Base-by-base conservation (phyloP, 2,329 filamentous ascomycete species). In the Ceratocystis diversiconidia region DNA sequence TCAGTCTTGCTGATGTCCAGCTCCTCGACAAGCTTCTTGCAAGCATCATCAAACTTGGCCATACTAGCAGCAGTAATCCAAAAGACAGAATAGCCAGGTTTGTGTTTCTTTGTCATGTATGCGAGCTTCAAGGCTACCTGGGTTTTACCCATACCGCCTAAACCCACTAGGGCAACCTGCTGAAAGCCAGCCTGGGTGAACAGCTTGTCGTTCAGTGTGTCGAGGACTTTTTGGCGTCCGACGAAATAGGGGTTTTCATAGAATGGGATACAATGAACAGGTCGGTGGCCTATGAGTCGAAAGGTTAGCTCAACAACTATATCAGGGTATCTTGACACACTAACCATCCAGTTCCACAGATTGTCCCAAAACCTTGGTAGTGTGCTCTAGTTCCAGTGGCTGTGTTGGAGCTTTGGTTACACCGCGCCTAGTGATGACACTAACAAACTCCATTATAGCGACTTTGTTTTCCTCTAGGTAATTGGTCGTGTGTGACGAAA, bases 401-500 rank as follows among this genome's bases (percentile, higher is more conserved):
- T 41, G 36, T 41, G 36, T 3, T 15, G 36, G 10, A 10, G 4
- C 10, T 41, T 41, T 41, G 10, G 36, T 41, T 41, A 15, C 46
- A 12, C n/a, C 15, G 22, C 22, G 17, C 1, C 46, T 28, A 12
- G 12, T 55, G 8, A 19, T 5, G 22, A 25, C 50, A 12, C 12
- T 22, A 22, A 55, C 50, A 55, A 55, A 55, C 19, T 15, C 12
- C 25, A 12, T 55, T 5, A 55, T 55, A 15, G 17, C 22, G 17
- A 4, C 2, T 55, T 55, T 25, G 50, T 55, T 68, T 12, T 70
- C 67, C 1, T 28, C 63, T 6, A 71, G 30, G 63, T 71, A 71
- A 44, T 69, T 71, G 19, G 57, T 28, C 1, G 70, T 71, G 43
- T 71, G 70, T 41, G 70, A 65, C 3, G 69, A 68, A 25, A 72